Evolutionary conservation across 345 rosid genomes (phyloP), one percentile per base, ranked within the genome.

Genomic region (Arabis hirsuta): DNA sequence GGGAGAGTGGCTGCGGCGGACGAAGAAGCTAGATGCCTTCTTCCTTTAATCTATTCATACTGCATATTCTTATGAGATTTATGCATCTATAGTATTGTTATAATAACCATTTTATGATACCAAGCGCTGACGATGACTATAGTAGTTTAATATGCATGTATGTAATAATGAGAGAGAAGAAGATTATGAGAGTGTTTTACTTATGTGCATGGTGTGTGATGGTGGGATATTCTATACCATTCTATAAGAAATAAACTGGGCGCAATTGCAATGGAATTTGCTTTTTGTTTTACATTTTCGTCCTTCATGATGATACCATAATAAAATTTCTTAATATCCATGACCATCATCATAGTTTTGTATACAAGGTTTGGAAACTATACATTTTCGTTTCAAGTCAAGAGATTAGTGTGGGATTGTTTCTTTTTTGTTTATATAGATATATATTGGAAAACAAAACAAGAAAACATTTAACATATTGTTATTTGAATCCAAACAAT

Each of bases 1-100:
- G 95, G 80, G 95, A 94, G 78, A 81, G 80, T 50, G 94, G 95
- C 43, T 81, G 88, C 1, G 92, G 94, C 1, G 91, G 97, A 3
- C 69, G 91, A 58, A 85, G 89, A 60, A 55, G 43, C 39, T 76
- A 65, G 73, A 39, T 69, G 42, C 31, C 5, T 51, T 34, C 43
- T 32, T 32, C 73, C 9, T 34, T 39, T 55, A 19, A 67, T 34
- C 55, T 3, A 6, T 22, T 31, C 22, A 66, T 32, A 57, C 20
- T 63, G 42, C 34, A 16, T 36, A 48, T 16, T n/a, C 36, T 41
- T 4, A 65, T 48, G 58, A 26, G 42, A 39, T 27, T 42, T 43
- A 53, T 26, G 13, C 50, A 67, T 67, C 48, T 59, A 50, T 14
- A 50, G 55, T 66, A 52, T 58, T 36, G 39, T 36, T 48, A 26